Evolutionary conservation across 768 basidiomycete genomes (phyloP).

Genomic region (Coprinellus micaceus): DNA sequence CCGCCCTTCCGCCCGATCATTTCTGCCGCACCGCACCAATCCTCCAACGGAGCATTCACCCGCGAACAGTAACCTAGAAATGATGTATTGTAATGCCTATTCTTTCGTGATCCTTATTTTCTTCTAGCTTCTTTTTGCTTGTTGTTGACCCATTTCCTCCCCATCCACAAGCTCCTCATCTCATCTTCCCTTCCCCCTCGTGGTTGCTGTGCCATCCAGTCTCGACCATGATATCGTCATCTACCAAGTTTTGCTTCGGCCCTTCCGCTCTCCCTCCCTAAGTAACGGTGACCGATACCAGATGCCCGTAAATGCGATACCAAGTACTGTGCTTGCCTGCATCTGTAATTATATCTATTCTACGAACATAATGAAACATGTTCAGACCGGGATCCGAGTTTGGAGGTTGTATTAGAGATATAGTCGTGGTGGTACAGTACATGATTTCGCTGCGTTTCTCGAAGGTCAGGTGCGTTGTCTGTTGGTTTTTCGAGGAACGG

Average conservation of each 20-base stretch:
- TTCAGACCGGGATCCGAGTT: neutral
- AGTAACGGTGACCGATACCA: neutral
- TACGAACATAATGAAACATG: neutral
- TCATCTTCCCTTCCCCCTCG: neutral
- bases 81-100: neutral
- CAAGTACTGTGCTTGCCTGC: neutral
- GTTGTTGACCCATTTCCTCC: neutral
- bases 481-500: too few species aligned
- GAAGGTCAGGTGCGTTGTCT: too few species aligned
- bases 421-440: too few species aligned
- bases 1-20: neutral
- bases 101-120: slow-evolving; percentile 4
- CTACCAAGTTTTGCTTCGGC: too few species aligned
- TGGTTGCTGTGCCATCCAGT: neutral
- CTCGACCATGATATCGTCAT: neutral
- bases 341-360: neutral
- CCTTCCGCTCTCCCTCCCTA: neutral
- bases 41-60: neutral
- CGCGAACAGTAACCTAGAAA: neutral
- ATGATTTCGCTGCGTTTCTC: too few species aligned
- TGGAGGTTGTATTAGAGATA: too few species aligned
- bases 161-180: neutral
- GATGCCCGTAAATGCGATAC: neutral
- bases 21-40: neutral
- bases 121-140: neutral